These are phyloP conservation scores for Mucor plumbeus DNA, from an alignment of 371 early-diverging fungal genomes.

Conservation along the genomic window DNA sequence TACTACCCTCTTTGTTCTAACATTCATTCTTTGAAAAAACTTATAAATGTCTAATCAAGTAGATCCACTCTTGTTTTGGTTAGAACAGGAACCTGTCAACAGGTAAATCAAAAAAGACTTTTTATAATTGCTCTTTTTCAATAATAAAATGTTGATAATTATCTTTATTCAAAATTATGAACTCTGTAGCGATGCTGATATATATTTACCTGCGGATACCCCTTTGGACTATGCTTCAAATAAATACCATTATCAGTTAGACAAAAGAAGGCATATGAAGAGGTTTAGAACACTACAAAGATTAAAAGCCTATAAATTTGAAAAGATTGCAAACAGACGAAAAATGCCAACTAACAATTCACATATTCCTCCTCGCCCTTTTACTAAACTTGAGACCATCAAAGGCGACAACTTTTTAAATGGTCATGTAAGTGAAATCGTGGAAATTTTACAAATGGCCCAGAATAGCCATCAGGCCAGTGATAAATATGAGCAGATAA, in stretches of 20 bases:
- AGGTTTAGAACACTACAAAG: constrained; percentile 5
- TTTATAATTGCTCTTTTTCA: too few relatives aligned
- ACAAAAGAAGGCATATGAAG: constrained; percentile 7
- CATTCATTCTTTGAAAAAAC: background rate
- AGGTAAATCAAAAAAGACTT: background rate
- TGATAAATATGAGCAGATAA: background rate
- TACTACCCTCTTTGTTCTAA: background rate
- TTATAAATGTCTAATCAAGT: constrained; percentile 1
- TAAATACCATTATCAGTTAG: background rate
- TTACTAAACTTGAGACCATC: background rate
- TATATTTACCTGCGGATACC: constrained; percentile 29
- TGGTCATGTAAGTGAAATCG: background rate
- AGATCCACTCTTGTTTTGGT: constrained; percentile 20
- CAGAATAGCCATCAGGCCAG: background rate
- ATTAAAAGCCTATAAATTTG: constrained; percentile 8
- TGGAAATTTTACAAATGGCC: background rate
- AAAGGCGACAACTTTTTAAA: background rate
- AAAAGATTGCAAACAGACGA: background rate
- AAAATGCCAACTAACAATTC: background rate
- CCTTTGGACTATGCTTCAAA: constrained; percentile 7
- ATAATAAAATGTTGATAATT: background rate
- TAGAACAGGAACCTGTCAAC: constrained; percentile 22
- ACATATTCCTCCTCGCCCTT: background rate
- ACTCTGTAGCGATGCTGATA: background rate
- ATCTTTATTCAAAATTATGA: background rate